Conservation (phyloP, 805 yeast genomes). For the Teunomyces barrocoloradensis region DNA sequence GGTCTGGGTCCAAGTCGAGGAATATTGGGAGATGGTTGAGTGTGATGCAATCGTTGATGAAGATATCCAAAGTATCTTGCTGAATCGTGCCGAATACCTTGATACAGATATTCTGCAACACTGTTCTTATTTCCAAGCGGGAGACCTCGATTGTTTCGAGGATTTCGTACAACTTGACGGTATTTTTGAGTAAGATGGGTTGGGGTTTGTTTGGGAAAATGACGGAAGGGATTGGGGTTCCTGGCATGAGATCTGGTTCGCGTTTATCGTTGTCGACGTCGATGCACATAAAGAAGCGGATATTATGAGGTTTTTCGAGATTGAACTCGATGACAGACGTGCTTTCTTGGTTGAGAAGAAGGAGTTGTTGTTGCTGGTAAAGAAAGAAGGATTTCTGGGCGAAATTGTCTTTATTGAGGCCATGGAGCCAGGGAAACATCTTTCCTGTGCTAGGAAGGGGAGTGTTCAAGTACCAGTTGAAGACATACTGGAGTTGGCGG, state of each 20-base stretch:
- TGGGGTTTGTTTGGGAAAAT: not conserved
- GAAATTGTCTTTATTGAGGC: slow-evolving; percentile 56
- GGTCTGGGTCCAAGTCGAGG: slow-evolving; percentile 60
- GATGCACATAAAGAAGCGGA: slow-evolving; percentile 42
- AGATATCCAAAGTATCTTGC: slow-evolving; percentile 18
- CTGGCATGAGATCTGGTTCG: not conserved
- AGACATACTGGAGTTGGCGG: slow-evolving; percentile 17
- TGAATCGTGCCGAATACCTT: slow-evolving; percentile 13
- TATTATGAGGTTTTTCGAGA: slow-evolving; percentile 22
- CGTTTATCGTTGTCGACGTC: slow-evolving; percentile 12
- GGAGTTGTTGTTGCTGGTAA: slow-evolving; percentile 23
- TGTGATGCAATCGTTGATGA: slow-evolving; percentile 42
- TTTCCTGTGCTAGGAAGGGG: slow-evolving; percentile 57
- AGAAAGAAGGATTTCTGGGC: slow-evolving; percentile 51
- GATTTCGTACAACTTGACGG: slow-evolving; percentile 53
- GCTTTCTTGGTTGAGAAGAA: not conserved
- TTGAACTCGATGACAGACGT: slow-evolving; percentile 7
- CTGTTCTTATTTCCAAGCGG: slow-evolving; percentile 26
- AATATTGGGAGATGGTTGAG: slow-evolving; percentile 52
- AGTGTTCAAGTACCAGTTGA: slow-evolving; percentile 37
- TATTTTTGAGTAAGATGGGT: slow-evolving; percentile 43
- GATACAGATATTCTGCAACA: slow-evolving; percentile 19
- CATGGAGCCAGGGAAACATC: slow-evolving; percentile 92
- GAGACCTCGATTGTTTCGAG: slow-evolving; percentile 48
- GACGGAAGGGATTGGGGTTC: not conserved